Conservation (phyloP, 1,284 basidiomycete species). For the Leccinum huronense region DNA sequence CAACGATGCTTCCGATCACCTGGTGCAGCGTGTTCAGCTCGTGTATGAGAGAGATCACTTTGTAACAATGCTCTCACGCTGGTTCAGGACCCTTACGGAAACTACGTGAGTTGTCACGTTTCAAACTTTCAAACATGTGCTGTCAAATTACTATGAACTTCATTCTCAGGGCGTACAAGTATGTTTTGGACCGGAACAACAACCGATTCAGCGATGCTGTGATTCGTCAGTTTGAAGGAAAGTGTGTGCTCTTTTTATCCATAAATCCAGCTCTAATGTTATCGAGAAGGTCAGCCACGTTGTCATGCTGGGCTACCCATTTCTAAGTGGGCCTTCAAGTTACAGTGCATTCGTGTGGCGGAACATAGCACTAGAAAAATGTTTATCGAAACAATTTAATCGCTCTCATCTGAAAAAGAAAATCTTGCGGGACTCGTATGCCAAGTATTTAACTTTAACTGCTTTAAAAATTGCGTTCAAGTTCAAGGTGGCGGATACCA, state of each 20-base stretch:
- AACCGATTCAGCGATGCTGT: conserved; percentile 97
- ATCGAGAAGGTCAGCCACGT: conserved; percentile 75
- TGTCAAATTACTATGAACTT: too few relatives aligned
- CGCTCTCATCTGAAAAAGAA: conserved; percentile 53
- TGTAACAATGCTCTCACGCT: conserved; percentile 96
- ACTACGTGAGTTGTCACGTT: conserved; percentile 88
- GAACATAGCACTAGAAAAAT: conserved; percentile 93
- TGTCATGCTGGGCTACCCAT: conserved; percentile 15
- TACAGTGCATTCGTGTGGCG: conserved; percentile 94
- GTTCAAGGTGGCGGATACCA: conserved; percentile 75
- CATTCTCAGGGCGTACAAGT: conserved; percentile 96
- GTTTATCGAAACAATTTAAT: conserved; percentile 94
- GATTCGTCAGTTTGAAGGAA: conserved; percentile 97
- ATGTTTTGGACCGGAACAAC: conserved; percentile 97
- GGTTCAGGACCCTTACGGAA: conserved; percentile 98
- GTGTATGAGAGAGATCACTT: conserved; percentile 94
- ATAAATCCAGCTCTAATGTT: conserved; percentile 97
- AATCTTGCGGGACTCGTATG: too few relatives aligned
- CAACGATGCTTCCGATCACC: conserved; percentile 93
- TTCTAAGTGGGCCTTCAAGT: conserved; percentile 12
- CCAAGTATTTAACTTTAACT: too few relatives aligned
- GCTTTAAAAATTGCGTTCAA: too few relatives aligned
- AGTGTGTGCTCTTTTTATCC: conserved; percentile 95
- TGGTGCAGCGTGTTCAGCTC: conserved; percentile 84
- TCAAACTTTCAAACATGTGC: too few relatives aligned